These are phyloP conservation scores for Microsporum ferrugineum DNA, from an alignment of 2,329 filamentous ascomycete genomes.

Conservation along the genomic window DNA sequence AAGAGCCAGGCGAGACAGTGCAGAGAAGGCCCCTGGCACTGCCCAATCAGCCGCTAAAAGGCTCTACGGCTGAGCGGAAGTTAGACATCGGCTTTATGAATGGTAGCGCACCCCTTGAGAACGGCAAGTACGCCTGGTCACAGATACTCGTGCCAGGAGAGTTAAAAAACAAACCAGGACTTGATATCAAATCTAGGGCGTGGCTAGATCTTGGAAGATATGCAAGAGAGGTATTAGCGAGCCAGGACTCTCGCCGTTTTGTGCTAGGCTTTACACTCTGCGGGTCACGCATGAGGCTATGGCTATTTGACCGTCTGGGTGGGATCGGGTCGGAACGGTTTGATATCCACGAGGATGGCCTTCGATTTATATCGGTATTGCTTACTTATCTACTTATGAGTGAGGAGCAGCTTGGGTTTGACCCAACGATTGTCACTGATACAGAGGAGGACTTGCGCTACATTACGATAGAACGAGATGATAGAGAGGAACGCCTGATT, in stretches of 20 bases:
- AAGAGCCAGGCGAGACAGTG: slow-evolving; percentile 4
- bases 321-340: slow-evolving; percentile 31
- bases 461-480: slow-evolving; percentile 8
- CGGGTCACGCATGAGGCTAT: slow-evolving; percentile 37
- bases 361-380: slow-evolving; percentile 3
- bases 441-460: not conserved
- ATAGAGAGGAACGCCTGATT: slow-evolving; percentile 30
- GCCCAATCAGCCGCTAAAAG: slow-evolving; percentile 18
- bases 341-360: slow-evolving; percentile 9
- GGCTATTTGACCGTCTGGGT: slow-evolving; percentile 38
- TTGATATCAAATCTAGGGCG: slow-evolving; percentile 21
- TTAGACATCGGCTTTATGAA: slow-evolving; percentile 29
- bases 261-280: slow-evolving; percentile 41
- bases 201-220: slow-evolving; percentile 22
- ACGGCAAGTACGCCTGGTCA: slow-evolving; percentile 27
- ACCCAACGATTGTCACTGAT: slow-evolving; percentile 32
- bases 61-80: slow-evolving; percentile 25
- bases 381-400: slow-evolving; percentile 25
- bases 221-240: slow-evolving; percentile 7
- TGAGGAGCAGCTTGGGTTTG: slow-evolving; percentile 34
- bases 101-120: slow-evolving; percentile 13
- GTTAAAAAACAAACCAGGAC: slow-evolving; percentile 15
- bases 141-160: slow-evolving; percentile 38
- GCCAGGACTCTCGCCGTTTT: slow-evolving; percentile 21
- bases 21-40: slow-evolving; percentile 15